Evolutionary conservation across 2,329 filamentous ascomycete species (phyloP), one percentile per base, ranked within the genome.

Genomic region (Apiospora aurea): DNA sequence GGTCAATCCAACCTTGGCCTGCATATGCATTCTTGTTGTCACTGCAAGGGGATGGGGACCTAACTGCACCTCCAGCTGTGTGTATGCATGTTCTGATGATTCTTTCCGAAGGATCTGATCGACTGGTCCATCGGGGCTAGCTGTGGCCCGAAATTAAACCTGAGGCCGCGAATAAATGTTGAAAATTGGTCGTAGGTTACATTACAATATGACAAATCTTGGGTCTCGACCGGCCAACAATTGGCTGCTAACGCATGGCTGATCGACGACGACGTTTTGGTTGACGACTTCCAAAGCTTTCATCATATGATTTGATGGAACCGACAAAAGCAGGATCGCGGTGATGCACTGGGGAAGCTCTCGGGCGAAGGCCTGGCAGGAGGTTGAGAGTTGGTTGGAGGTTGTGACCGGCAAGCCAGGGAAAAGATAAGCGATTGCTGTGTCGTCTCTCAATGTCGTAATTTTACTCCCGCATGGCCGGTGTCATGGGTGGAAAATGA

Each of bases 1-100:
- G 57, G 57, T 41, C 34, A 38, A 41, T 8, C 57, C 29, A 64
- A 29, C 10, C 57, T 64, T 64, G 57, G 57, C 57, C 34, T 41
- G 34, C 57, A 64, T 64, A 64, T 34, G 53, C 53, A 61, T 64
- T n/a, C 57, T 64, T 41, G 57, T 64, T 64, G 57, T 64, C 57
- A 64, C 57, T 64, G 57, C 57, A 64, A 64, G 57, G 57, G 57
- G 21, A 64, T 64, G 57, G 57, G 41, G 57, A 64, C 53, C 16
- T 7, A 21, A 8, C 47, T 51, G n/a, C 16, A 38, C 10, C 34
- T 21, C 29, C 34, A 64, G 57, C 57, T 38, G 57, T 38, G 38
- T 38, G 38, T 64, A 41, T 64, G 29, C 41, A 64, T n/a, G 29
- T n/a, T n/a, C 57, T 41, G 57, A 41, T 64, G 57, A n/a, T n/a